Evolutionary conservation across 1,284 basidiomycete species (phyloP), one percentile per base, ranked within the genome.

Genomic region (Fomitopsis palustris): DNA sequence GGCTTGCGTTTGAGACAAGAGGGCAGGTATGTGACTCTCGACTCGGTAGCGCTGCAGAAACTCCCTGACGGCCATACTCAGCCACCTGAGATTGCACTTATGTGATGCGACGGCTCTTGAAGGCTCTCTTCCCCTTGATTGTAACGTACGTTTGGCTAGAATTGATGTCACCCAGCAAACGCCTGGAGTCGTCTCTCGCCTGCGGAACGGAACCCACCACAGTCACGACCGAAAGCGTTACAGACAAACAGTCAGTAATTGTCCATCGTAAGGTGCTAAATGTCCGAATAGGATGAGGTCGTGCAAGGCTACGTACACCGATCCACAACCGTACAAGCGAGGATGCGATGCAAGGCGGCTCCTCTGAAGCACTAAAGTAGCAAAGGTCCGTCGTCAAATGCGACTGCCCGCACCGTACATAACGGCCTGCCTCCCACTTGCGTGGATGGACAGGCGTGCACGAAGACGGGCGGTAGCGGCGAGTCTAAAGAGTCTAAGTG

Each of bases 1-100:
- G 94, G 93, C 76, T 95, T 55, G 93, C 92, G 23, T 96, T 96
- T 68, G 93, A 96, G 77, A 89, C 85, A 3, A 78, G 93, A 67
- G 85, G 84, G 37, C 67, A 77, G 70, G 92, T 93, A 66, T 65
- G 90, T 52, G 10, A n/a, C 19, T 23, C 10, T 27, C 9, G 77
- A 35, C n/a, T 65, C 77, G 55, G 35, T 42, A 14, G 61, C 17
- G 23, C 23, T 63, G 8, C 37, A 37, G 41, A 47, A 33, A 27
- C 59, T 58, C 3, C 23, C 21, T 27, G 27, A 19, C 10, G 29
- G 19, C 5, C 10, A 7, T 27, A 16, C 39, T 33, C 27, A 54
- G 65, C 61, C 65, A 9, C 65, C 65, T 29, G 65, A 66, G 39
- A 66, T 66, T 9, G 31, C 60, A 23, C 57, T 66, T 6, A 52